Evolutionary conservation across 139 green algal species (phyloP), one percentile per base, ranked within the genome.

Genomic region (Auxenochlorella protothecoides): DNA sequence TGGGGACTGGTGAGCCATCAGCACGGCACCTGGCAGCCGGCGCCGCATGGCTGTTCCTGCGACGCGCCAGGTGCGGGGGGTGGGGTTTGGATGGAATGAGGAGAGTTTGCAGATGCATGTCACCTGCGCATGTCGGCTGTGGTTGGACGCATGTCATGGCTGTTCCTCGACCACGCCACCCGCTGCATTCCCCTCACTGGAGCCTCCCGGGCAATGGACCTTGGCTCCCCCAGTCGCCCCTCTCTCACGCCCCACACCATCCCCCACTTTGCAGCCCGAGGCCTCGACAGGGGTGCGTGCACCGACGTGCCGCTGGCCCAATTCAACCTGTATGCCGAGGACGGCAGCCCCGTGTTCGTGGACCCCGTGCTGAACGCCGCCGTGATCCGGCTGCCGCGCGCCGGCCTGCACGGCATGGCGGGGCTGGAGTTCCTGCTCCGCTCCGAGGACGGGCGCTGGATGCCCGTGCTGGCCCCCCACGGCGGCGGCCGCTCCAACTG

Each of bases 311-410:
- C 27, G 27, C 27, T 44, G 27, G 27, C 27, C 27, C 27, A 44
- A 44, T 44, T 44, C 27, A 44, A 44, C 27, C 27, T 44, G 27
- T 44, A 44, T 44, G 27, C 27, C 15, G 72, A 74, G 61, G 69
- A 68, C 27, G 73, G 68, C 3, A 55, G 55, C 59, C 69, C 67
- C 9, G 73, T 76, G 55, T 76, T 82, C 72, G 77, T 82, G 12
- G 77, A 82, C 65, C 77, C 77, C 52, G 55, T 66, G 4, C 61
- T 82, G 3, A 66, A 69, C 57, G 77, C 66, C 13, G 27, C 66
- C 13, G 62, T 56, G 7, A 51, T 82, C 51, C 72, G 77, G 64
- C 59, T 82, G 16, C 77, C 77, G 11, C 59, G 79, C 14, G 55
- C 65, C 55, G 63, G 56, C n/a, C 61, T 72, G 44, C 65, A 59